A percentile compares a stretch with the other conserved stretches of the same genome.
Evolutionary conservation across 2,329 filamentous ascomycete genomes (phyloP).

Genomic region (Sporothrix brunneoviolacea): DNA sequence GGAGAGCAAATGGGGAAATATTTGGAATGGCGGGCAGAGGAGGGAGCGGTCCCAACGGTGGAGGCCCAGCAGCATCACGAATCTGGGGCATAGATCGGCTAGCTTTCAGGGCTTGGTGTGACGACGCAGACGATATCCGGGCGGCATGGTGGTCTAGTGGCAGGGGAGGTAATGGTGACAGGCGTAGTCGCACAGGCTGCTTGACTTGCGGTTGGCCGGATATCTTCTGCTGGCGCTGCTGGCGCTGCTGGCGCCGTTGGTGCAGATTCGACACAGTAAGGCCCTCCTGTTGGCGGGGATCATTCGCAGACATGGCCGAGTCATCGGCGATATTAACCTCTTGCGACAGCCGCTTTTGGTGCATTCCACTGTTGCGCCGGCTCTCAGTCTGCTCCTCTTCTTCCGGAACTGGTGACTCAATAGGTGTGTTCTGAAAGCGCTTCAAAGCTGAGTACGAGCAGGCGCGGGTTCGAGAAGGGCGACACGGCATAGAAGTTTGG

Average conservation of each 20-base stretch:
- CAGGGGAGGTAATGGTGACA: constrained; percentile 7
- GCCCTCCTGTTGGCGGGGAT: background rate
- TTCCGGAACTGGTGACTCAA: constrained; percentile 11
- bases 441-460: constrained; percentile 4
- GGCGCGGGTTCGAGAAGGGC: constrained; percentile 1
- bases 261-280: constrained; percentile 6
- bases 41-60: constrained; percentile 13
- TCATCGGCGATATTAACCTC: background rate
- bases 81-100: constrained; percentile 18
- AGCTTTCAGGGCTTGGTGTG: constrained; percentile 8
- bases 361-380: background rate
- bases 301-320: background rate
- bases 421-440: constrained; percentile 13
- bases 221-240: constrained; percentile 15
- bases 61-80: constrained; percentile 3
- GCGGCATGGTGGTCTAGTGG: background rate
- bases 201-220: constrained; percentile 7
- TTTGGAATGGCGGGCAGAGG: constrained; percentile 11
- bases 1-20: constrained; percentile 6
- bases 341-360: background rate
- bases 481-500: background rate
- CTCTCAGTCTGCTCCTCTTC: constrained; percentile 9
- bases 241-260: constrained; percentile 14
- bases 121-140: background rate
- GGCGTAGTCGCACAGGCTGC: constrained; percentile 11